Conservation (phyloP, 306 rosid genomes). For the Dryas drummondii region DNA sequence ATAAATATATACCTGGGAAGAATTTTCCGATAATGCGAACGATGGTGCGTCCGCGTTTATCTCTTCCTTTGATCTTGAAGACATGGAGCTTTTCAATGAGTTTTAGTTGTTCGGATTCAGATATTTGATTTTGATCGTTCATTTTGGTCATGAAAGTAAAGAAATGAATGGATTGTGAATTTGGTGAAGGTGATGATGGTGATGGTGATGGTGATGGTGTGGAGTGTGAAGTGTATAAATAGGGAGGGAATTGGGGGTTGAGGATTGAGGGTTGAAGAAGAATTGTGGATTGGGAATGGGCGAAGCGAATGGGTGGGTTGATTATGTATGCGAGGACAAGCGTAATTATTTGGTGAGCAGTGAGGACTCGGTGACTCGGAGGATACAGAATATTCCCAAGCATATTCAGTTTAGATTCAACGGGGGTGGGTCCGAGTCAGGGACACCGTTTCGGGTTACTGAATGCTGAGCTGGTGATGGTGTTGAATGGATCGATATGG, state of each 20-base stretch:
- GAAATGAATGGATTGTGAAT: background rate
- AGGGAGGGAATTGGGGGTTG: background rate
- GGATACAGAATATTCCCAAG: constrained; percentile 4
- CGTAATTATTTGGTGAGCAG: constrained; percentile 8
- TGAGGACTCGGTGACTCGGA: no score
- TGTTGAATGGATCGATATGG: no score
- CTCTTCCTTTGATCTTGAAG: constrained; percentile 79
- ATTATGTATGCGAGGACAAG: constrained; percentile 4
- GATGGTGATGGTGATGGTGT: background rate
- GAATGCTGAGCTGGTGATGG: background rate
- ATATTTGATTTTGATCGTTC: constrained; percentile 15
- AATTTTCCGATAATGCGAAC: constrained; percentile 77
- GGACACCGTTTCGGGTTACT: background rate
- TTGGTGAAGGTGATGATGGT: background rate
- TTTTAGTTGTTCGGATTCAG: constrained; percentile 51
- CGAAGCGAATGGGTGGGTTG: background rate
- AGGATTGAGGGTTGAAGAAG: background rate
- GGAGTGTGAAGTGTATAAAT: background rate
- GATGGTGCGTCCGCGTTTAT: constrained; percentile 72
- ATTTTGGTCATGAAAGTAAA: background rate
- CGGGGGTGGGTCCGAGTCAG: background rate
- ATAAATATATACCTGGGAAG: constrained; percentile 59
- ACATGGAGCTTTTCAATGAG: constrained; percentile 61
- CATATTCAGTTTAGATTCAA: background rate
- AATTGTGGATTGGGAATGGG: background rate